Evolutionary conservation across 2,329 filamentous ascomycete species (phyloP), one percentile per base, ranked within the genome.

Genomic region (Colletotrichum horii): DNA sequence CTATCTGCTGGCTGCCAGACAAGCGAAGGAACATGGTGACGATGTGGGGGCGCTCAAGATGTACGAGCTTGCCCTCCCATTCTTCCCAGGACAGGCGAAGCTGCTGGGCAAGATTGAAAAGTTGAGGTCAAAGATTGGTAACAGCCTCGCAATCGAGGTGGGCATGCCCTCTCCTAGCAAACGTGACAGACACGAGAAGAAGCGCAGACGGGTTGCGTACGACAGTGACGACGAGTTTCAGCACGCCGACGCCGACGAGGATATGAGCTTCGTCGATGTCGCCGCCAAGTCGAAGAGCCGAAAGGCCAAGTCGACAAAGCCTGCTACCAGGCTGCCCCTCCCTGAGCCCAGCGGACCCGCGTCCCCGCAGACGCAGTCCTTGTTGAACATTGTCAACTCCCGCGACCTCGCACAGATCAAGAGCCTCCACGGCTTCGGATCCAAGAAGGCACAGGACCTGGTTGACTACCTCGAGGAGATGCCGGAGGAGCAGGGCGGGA

Each of bases 1-100:
- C 14, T 95, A 94, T 80, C 86, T 98, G 38, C 88, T 98, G n/a
- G 95, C 97, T 89, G 96, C 95, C 2, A 94, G 97, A 78, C 96
- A 98, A 82, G 94, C 97, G 81, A 96, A 96, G 81, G 95, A 95
- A 68, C 90, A 92, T 6, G 95, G 95, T 3, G 95, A 98, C 79
- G 93, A 97, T 67, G 88, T 87, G 5, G 94, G 91, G 38, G 95
- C 96, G 0, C 85, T 98, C 75, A 92, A 92, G 79, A 96, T 97
- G 92, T 98, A 98, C 81, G 93, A 96, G 82, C 88, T 95, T 78
- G 96, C 96, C 0, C 85, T 95, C 68, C 94, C 95, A 0, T 97
- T 92, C 84, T 98, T 98, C 80, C 96, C 96, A 0, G 93, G 92
- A 2, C 97, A 98, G 82, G 89, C 92, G 65, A 98, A 96, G 85